These are phyloP conservation scores for Immersiporthe knoxdaviesiana DNA, from an alignment of 2,329 filamentous ascomycete species.

Conservation along the genomic window DNA sequence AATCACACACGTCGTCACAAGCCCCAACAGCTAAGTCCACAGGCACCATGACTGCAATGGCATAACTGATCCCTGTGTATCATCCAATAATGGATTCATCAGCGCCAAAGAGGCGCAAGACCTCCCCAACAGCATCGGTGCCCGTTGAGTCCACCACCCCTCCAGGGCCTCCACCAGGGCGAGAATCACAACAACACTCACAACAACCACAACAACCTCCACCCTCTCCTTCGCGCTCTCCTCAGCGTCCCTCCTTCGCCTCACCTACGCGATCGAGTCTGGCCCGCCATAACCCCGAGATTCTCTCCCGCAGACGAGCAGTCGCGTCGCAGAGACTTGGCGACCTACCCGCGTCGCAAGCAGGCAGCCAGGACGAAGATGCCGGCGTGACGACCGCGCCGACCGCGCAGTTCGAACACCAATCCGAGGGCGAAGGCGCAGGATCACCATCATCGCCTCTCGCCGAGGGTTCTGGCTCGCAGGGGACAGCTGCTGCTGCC, in stretches of 20 bases:
- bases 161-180: slow-evolving; percentile 33
- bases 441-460: slow-evolving; percentile 11
- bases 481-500: slow-evolving; percentile 18
- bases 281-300: slow-evolving; percentile 62
- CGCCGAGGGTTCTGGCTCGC: background rate
- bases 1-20: background rate
- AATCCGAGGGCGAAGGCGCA: slow-evolving; percentile 31
- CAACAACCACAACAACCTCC: slow-evolving; percentile 2
- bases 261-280: slow-evolving; percentile 70
- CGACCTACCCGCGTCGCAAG: slow-evolving; percentile 27
- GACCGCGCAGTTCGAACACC: slow-evolving; percentile 38
- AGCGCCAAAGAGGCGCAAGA: slow-evolving; percentile 67
- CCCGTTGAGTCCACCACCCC: slow-evolving; percentile 46
- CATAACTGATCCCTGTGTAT: slow-evolving; percentile 15
- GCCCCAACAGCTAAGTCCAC: slow-evolving; percentile 5
- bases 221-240: slow-evolving; percentile 16
- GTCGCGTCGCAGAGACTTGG: slow-evolving; percentile 34
- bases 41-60: slow-evolving; percentile 26
- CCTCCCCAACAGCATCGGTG: slow-evolving; percentile 56
- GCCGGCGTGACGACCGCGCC: slow-evolving; percentile 24
- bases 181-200: too few species aligned
- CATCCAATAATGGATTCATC: slow-evolving; percentile 55
- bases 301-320: slow-evolving; percentile 51
- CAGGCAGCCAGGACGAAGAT: slow-evolving; percentile 25
- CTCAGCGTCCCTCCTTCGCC: slow-evolving; percentile 59